Percentiles rank a stretch among this genome's conserved stretches.
Conservation (phyloP, 495 filamentous ascomycete species). For the Bathelium albidoporum region DNA sequence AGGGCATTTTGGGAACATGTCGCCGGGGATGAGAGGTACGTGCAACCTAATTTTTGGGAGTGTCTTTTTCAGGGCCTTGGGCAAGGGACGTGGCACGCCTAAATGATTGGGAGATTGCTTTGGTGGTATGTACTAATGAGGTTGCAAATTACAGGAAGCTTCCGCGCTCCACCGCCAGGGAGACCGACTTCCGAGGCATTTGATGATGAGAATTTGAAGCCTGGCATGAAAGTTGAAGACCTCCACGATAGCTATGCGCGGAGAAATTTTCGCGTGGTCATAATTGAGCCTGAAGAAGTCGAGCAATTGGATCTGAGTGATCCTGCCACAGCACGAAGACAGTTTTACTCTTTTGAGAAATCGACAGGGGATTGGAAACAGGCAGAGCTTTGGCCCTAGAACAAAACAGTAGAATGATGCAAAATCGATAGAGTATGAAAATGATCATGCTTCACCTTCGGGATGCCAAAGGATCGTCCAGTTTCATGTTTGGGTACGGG, state of each 20-base stretch:
- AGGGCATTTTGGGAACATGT: constrained; percentile 78
- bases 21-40: constrained; percentile 46
- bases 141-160: constrained; percentile 42
- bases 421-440: neutral
- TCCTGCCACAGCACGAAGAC: constrained; percentile 51
- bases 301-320: constrained; percentile 68
- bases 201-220: constrained; percentile 41
- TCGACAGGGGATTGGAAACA: constrained; percentile 55
- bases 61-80: no score
- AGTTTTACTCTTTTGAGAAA: constrained; percentile 51
- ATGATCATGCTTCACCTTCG: neutral
- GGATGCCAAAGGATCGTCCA: neutral
- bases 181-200: constrained; percentile 38
- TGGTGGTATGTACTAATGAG: constrained; percentile 4
- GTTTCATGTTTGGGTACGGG: neutral
- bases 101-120: neutral
- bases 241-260: constrained; percentile 59
- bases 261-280: constrained; percentile 72
- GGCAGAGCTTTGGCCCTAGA: constrained; percentile 67
- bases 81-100: no score
- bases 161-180: constrained; percentile 69
- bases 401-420: neutral
- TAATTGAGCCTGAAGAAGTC: constrained; percentile 70
- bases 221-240: constrained; percentile 61
- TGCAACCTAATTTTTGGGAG: no score